phyloP scores from a whole-genome alignment of 129 eudicot genomes.

The Calendula officinalis region DNA sequence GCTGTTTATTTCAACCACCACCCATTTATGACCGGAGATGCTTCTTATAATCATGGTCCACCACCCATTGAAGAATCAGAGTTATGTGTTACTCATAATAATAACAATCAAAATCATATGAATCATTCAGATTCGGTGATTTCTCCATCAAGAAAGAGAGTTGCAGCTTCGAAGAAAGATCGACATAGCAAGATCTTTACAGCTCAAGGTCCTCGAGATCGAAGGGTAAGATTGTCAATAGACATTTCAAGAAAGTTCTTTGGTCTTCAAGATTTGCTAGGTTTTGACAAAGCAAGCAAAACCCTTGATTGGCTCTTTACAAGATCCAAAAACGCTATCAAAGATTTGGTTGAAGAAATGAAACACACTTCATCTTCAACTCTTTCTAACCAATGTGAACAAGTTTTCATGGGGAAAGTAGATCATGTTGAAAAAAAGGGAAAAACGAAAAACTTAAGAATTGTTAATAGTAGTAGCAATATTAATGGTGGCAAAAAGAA shows the following conservation, averaged over 20 bases:
- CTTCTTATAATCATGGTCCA: constrained; percentile 20
- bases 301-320: constrained; percentile 90
- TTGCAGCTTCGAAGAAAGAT: constrained; percentile 43
- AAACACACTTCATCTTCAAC: constrained; percentile 33
- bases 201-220: constrained; percentile 80
- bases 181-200: constrained; percentile 71
- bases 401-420: constrained; percentile 24
- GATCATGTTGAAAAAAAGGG: constrained; percentile 4
- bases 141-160: constrained; percentile 30
- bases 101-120: constrained; percentile 3
- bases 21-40: constrained; percentile 26
- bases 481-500: constrained; percentile 19
- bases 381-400: constrained; percentile 36
- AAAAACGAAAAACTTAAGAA: constrained; percentile 25
- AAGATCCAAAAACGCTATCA: constrained; percentile 58
- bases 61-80: constrained; percentile 13
- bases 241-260: constrained; percentile 79
- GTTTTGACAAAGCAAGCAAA: constrained; percentile 82
- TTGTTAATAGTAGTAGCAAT: constrained; percentile 1
- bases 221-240: constrained; percentile 84
- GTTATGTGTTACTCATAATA: not conserved
- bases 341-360: constrained; percentile 47
- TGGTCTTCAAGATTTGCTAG: constrained; percentile 77
- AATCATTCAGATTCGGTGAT: constrained; percentile 21
- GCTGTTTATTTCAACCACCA: constrained; percentile 35